Base-by-base conservation (phyloP, 371 early-diverging fungal genomes). In the Apophysomyces elegans region DNA sequence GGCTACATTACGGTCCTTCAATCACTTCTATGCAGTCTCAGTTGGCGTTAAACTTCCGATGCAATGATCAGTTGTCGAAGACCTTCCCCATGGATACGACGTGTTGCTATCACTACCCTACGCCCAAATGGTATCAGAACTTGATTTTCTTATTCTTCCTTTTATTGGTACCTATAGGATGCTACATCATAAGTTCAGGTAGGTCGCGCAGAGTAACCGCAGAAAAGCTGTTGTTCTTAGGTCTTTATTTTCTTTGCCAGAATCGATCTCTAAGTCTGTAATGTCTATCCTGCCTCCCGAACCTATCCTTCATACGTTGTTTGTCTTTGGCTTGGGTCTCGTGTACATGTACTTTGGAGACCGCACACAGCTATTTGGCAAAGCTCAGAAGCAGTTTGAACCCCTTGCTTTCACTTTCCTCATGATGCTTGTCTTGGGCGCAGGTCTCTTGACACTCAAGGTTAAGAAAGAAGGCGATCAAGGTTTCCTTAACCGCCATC, bases 291-390 rank as follows among this genome's bases (percentile, higher is more conserved):
- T 73, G 7, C 79, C 84, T 13, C 65, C 73, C n/a, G 54, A 67
- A n/a, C 58, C 57, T 5, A 67, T 78, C 21, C 74, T 86, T 57
- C 71, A 73, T 32, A 76, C 84, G 6, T 63, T 87, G 56, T 73
- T 83, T 18, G 66, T 83, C n/a, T 79, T 89, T 62, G 86, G 80
- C 7, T 67, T 76, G 11, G 64, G 84, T 5, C 80, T 90, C 9
- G 63, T 85, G 14, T 81, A 83, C 61, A 86, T 88, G 86, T 88
- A 84, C 59, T 70, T 85, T 35, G 80, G 84, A 14, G 93, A 93
- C 66, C 88, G 92, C 14, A 88, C 91, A 1, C 80, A 85, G 21
- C 68, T 91, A 21, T 86, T 91, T 66, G 87, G 72, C 62, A 91
- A 91, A 64, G 83, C 81, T 60, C 84, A 84, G 66, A 93, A 92